These are phyloP conservation scores for Tetraselmis chui DNA, from an alignment of 139 green algal genomes.

Conservation along the genomic window DNA sequence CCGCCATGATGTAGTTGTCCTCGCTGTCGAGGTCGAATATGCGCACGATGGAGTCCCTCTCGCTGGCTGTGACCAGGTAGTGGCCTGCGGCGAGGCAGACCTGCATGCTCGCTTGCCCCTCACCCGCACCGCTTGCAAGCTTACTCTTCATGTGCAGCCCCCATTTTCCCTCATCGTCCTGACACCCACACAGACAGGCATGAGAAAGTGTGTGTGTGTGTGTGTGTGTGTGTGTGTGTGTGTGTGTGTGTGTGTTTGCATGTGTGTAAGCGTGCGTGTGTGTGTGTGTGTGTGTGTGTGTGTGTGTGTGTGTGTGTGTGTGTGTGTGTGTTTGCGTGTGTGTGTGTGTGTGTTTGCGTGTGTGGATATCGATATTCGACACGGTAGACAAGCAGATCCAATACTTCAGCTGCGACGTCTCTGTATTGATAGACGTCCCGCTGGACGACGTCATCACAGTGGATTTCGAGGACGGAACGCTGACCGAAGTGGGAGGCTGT, in stretches of 20 bases:
- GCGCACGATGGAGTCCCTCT: conserved; percentile 39
- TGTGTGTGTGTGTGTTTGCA: not conserved
- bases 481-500: not conserved
- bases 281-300: too few relatives aligned
- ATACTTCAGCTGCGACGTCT: not conserved
- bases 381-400: not conserved
- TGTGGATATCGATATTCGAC: conserved; percentile 1
- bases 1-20: conserved; percentile 51
- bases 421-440: not conserved
- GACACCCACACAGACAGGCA: not conserved
- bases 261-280: too few relatives aligned
- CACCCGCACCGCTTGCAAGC: not conserved
- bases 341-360: too few relatives aligned
- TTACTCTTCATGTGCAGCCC: not conserved
- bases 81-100: conserved; percentile 44
- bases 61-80: conserved; percentile 38
- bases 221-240: not conserved
- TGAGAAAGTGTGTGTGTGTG: not conserved
- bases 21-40: conserved; percentile 61
- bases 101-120: conserved; percentile 11
- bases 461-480: not conserved
- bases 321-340: too few relatives aligned
- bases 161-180: not conserved
- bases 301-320: too few relatives aligned
- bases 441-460: not conserved